Evolutionary conservation across 2,329 filamentous ascomycete genomes (phyloP).

Genomic region (Microdochium trichocladiopsis): DNA sequence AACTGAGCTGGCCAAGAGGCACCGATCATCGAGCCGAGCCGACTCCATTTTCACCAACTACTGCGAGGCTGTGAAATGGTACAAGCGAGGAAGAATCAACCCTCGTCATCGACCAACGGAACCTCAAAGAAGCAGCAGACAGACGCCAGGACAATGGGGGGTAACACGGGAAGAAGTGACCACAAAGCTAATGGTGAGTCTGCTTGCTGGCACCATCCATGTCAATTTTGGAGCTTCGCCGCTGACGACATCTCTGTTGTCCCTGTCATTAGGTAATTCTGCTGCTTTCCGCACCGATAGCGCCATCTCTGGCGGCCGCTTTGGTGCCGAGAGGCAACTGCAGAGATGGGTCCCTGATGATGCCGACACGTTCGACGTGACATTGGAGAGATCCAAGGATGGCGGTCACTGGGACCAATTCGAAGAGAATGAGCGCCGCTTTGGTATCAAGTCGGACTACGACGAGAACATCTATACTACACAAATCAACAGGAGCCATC

Average conservation of each 20-base stretch:
- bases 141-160: constrained; percentile 15
- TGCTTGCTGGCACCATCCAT: too few relatives aligned
- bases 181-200: constrained; percentile 30
- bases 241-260: constrained; percentile 4
- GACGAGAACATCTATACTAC: constrained; percentile 96
- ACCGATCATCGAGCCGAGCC: background rate
- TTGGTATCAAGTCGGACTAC: constrained; percentile 84
- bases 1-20: background rate
- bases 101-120: constrained; percentile 18
- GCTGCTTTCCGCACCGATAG: constrained; percentile 76
- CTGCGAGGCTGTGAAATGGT: background rate
- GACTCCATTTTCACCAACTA: background rate
- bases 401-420: constrained; percentile 81
- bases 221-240: too few relatives aligned
- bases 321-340: constrained; percentile 65
- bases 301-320: constrained; percentile 73
- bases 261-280: constrained; percentile 46
- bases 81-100: constrained; percentile 19
- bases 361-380: constrained; percentile 57
- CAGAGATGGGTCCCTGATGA: constrained; percentile 74
- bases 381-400: constrained; percentile 53
- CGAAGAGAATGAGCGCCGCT: constrained; percentile 77
- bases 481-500: constrained; percentile 74
- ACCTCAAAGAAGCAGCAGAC: constrained; percentile 19
- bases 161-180: constrained; percentile 23